A percentile compares a stretch with the other conserved stretches of the same genome.
Evolutionary conservation across 2,329 filamentous ascomycete species (phyloP).

Genomic region (Rutstroemia sp.): DNA sequence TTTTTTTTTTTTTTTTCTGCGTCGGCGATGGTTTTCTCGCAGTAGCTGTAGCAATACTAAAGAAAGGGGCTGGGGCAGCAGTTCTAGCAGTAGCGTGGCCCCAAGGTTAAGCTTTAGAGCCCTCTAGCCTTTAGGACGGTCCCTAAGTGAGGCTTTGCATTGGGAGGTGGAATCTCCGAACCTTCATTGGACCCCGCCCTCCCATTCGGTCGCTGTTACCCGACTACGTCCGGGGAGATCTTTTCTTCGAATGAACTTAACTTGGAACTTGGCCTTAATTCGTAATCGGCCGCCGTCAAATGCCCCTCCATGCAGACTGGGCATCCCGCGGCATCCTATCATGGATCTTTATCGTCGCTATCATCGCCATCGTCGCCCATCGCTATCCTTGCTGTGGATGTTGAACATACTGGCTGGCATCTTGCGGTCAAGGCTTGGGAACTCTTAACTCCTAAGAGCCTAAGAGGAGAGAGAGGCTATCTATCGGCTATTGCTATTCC

Average conservation of each 20-base stretch:
- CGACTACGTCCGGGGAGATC: too few relatives aligned
- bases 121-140: neutral
- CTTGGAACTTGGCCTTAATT: neutral
- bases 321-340: neutral
- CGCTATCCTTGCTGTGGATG: neutral
- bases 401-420: neutral
- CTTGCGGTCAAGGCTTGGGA: neutral
- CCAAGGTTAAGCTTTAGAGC: too few relatives aligned
- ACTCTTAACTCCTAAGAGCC: neutral
- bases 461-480: neutral
- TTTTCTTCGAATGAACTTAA: neutral
- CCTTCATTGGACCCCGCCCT: neutral
- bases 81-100: too few relatives aligned
- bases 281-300: neutral
- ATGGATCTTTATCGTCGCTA: neutral
- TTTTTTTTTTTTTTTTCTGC: neutral
- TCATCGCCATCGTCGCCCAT: neutral
- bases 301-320: neutral
- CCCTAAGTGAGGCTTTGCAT: neutral
- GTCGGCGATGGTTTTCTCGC: too few relatives aligned
- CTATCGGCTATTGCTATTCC: neutral
- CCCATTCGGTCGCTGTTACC: neutral
- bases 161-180: neutral
- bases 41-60: too few relatives aligned
- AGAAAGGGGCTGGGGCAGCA: too few relatives aligned